A percentile compares a stretch with the other conserved stretches of the same genome.
These are phyloP conservation scores for Eucalyptus regnans DNA, from an alignment of 345 rosid species.

Conservation along the genomic window DNA sequence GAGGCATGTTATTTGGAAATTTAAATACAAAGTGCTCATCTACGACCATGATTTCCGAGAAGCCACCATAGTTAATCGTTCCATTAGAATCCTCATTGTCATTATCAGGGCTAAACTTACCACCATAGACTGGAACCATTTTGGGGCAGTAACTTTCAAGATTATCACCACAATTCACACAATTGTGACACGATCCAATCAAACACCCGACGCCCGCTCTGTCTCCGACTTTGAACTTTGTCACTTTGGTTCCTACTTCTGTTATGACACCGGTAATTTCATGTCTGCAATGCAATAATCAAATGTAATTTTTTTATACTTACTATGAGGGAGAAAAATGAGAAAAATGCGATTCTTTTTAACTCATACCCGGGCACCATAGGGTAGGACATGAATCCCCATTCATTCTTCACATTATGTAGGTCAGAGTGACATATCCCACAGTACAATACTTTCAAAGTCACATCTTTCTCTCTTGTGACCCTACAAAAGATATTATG, in stretches of 20 bases:
- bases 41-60: slow-evolving; percentile 17
- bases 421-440: slow-evolving; percentile 48
- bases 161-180: slow-evolving; percentile 26
- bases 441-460: slow-evolving; percentile 26
- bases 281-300: slow-evolving; percentile 2
- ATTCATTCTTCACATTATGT: slow-evolving; percentile 26
- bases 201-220: slow-evolving; percentile 32
- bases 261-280: slow-evolving; percentile 24
- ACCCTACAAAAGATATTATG: neutral
- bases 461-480: slow-evolving; percentile 25
- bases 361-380: slow-evolving; percentile 37
- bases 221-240: slow-evolving; percentile 23
- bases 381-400: slow-evolving; percentile 33
- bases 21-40: slow-evolving; percentile 18
- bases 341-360: neutral
- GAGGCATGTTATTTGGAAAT: slow-evolving; percentile 16
- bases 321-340: neutral
- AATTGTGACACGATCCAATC: slow-evolving; percentile 36
- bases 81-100: slow-evolving; percentile 4
- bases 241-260: slow-evolving; percentile 23
- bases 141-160: slow-evolving; percentile 45
- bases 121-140: neutral
- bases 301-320: neutral
- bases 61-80: slow-evolving; percentile 26
- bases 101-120: neutral